A percentile compares a stretch with the other conserved stretches of the same genome.
Conservation (phyloP, 441 rosid species). For the Pelargonium myrrhifolium region DNA sequence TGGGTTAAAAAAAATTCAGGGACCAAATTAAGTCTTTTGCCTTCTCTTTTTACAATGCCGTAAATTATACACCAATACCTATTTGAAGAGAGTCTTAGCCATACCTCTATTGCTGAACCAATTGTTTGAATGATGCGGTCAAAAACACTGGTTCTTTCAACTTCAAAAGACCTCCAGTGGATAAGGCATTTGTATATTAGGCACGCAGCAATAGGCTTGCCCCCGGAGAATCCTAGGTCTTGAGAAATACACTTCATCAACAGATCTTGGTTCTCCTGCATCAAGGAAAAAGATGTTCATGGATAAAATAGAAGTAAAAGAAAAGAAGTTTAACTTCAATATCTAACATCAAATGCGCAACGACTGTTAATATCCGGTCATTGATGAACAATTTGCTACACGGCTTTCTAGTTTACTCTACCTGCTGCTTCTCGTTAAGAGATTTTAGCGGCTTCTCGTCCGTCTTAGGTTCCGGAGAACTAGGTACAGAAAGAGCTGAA, state of each 20-base stretch:
- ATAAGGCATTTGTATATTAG: constrained; percentile 92
- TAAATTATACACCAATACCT: neutral
- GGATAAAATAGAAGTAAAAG: constrained; percentile 14
- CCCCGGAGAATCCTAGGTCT: constrained; percentile 83
- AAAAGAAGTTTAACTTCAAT: constrained; percentile 11
- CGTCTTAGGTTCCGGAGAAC: constrained; percentile 68
- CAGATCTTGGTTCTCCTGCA: constrained; percentile 95
- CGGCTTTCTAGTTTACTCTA: constrained; percentile 13
- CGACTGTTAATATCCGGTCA: constrained; percentile 7
- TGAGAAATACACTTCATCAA: constrained; percentile 83
- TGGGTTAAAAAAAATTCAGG: too few relatives aligned
- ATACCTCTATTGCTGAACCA: constrained; percentile 81
- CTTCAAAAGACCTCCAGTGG: constrained; percentile 99
- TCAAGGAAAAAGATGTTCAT: constrained; percentile 14
- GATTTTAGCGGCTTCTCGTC: constrained; percentile 94
- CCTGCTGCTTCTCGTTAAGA: constrained; percentile 98
- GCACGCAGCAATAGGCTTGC: constrained; percentile 94
- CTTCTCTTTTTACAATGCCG: neutral
- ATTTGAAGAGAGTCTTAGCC: neutral
- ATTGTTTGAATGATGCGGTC: constrained; percentile 96
- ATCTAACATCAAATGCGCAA: constrained; percentile 4
- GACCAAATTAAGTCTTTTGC: too few relatives aligned
- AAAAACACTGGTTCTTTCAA: constrained; percentile 90
- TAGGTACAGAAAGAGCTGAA: constrained; percentile 40
- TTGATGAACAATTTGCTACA: neutral